phyloP scores from a whole-genome alignment of 345 rosid genomes.

The Viola odorata region DNA sequence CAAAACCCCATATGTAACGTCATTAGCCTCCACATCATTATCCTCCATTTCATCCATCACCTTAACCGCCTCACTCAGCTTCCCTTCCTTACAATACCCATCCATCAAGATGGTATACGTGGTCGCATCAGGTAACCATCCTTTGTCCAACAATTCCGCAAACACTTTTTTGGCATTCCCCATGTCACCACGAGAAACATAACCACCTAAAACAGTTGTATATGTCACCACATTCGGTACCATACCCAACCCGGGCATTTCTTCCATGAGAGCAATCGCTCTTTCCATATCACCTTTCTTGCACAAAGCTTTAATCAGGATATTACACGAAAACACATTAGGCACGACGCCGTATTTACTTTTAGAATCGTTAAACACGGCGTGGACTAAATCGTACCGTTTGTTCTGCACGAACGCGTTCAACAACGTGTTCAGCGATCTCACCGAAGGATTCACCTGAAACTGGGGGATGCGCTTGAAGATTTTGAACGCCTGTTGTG shows the following conservation, averaged over 20 bases:
- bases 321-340: conserved; percentile 65
- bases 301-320: conserved; percentile 66
- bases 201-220: conserved; percentile 74
- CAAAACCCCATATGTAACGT: conserved; percentile 84
- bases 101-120: conserved; percentile 67
- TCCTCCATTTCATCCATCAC: conserved; percentile 90
- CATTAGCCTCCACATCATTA: conserved; percentile 65
- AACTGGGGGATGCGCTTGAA: conserved; percentile 48
- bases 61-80: conserved; percentile 63
- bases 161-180: conserved; percentile 54
- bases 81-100: conserved; percentile 68
- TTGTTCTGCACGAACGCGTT: conserved; percentile 67
- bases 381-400: conserved; percentile 51
- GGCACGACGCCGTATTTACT: conserved; percentile 52
- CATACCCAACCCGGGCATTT: conserved; percentile 78
- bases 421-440: conserved; percentile 72
- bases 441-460: conserved; percentile 49
- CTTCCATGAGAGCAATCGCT: conserved; percentile 60
- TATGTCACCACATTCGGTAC: conserved; percentile 68
- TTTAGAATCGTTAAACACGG: conserved; percentile 46
- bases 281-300: conserved; percentile 51
- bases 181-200: conserved; percentile 63
- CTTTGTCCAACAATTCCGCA: conserved; percentile 56
- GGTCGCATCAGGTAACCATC: conserved; percentile 80
- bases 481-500: conserved; percentile 41